Evolutionary conservation across 139 green algal genomes (phyloP), one percentile per base, ranked within the genome.

Genomic region (Coelastrella sp.): DNA sequence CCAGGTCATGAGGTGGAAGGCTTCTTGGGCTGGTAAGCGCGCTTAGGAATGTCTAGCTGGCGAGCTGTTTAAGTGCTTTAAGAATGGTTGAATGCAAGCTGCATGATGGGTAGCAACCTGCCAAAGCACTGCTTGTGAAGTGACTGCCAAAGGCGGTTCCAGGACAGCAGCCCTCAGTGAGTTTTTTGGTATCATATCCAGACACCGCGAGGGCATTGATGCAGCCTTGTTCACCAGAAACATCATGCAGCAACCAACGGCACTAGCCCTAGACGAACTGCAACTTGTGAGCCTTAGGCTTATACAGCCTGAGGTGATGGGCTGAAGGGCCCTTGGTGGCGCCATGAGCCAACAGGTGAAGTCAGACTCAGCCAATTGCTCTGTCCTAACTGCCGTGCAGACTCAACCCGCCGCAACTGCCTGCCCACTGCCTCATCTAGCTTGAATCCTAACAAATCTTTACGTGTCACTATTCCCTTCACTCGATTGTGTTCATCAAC

Each of bases 391-490:
- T 84, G 57, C 34, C n/a, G 23, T 11, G 59, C 34, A 25, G 79
- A 85, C 41, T 69, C 80, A 19, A 80, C 80, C 4, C 67, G 34
- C 30, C 66, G 30, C 19, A 85, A 68, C 35, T 80, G 69, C 35
- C 80, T 68, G 17, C 43, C 73, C 1, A 89, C 59, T 8, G 86
- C 86, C 48, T 89, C 86, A 43, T 89, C 86, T 32, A 89, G 62
- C 62, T 79, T 86, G 72, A 93, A 97, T 1, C 93, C 94, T 81
- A 97, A 76, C 83, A 98, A 89, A 86, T 98, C 94, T 84, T 98
- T 95, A 30, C 93, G 87, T 5, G 94, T 96, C 25, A 97, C 89
- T 38, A 97, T 97, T 62, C 94, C 94, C 57, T 88, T 80, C 23
- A 97, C 92, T 41, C 85, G 87, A 86, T 97, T 95, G 81, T 89